Evolutionary conservation across 208 protist species (phyloP).

Genomic region (Dictyostelium gargantuum): DNA sequence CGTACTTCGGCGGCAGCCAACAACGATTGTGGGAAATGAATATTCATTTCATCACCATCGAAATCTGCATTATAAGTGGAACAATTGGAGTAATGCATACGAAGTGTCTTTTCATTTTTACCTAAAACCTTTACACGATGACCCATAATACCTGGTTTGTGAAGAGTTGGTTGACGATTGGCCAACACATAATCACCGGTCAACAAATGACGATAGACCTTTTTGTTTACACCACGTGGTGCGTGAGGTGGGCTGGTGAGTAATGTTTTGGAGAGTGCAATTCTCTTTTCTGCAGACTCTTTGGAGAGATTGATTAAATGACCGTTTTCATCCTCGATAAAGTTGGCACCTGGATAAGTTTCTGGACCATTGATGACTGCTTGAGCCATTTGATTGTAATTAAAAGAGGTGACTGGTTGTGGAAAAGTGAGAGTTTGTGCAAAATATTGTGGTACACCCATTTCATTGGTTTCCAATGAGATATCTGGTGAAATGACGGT

Average conservation of each 20-base stretch:
- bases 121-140: slow-evolving; percentile 92
- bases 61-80: slow-evolving; percentile 99
- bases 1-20: slow-evolving; percentile 25
- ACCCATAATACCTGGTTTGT: slow-evolving; percentile 99
- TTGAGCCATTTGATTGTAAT: slow-evolving; percentile 90
- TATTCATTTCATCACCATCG: slow-evolving; percentile 99
- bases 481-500: slow-evolving; percentile 99
- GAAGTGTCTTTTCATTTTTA: slow-evolving; percentile 93
- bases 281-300: slow-evolving; percentile 68
- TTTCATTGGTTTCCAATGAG: slow-evolving; percentile 96
- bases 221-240: slow-evolving; percentile 18
- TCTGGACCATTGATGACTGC: slow-evolving; percentile 97
- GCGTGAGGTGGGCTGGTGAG: slow-evolving; percentile 52
- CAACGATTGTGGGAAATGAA: slow-evolving; percentile 96
- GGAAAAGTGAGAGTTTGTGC: slow-evolving; percentile 96
- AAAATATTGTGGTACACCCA: slow-evolving; percentile 90
- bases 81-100: slow-evolving; percentile 99
- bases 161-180: slow-evolving; percentile 99
- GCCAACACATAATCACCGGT: slow-evolving; percentile 98
- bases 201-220: slow-evolving; percentile 95
- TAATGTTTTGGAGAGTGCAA: slow-evolving; percentile 82
- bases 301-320: slow-evolving; percentile 74
- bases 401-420: slow-evolving; percentile 91
- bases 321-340: slow-evolving; percentile 90
- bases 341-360: slow-evolving; percentile 98